phyloP scores from a whole-genome alignment of 208 protist species.

The Dictyostelium gargantuum region DNA sequence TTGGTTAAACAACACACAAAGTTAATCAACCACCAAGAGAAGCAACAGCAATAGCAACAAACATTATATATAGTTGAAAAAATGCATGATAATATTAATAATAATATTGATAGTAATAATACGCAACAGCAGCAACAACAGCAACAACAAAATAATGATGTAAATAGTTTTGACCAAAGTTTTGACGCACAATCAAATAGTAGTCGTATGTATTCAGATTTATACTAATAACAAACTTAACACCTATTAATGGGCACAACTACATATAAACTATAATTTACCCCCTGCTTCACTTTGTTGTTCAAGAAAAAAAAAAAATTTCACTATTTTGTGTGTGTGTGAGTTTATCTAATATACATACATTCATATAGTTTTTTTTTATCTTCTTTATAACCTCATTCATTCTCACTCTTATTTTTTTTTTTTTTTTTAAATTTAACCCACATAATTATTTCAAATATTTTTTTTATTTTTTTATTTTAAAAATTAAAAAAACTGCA shows the following conservation, averaged over 20 bases:
- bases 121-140: neutral
- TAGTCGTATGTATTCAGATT: neutral
- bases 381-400: neutral
- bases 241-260: too few relatives aligned
- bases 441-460: too few relatives aligned
- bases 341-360: too few relatives aligned
- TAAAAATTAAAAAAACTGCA: too few relatives aligned
- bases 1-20: too few relatives aligned
- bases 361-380: neutral
- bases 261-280: neutral
- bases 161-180: neutral
- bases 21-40: too few relatives aligned
- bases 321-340: too few relatives aligned
- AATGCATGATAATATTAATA: neutral
- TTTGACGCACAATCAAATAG: neutral
- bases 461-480: too few relatives aligned
- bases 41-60: too few relatives aligned
- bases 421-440: neutral
- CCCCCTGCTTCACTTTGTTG: too few relatives aligned
- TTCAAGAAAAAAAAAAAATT: neutral
- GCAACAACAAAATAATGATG: neutral
- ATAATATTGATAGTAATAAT: neutral
- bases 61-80: neutral
- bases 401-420: neutral
- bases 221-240: neutral